Evolutionary conservation across 306 rosid genomes (phyloP), one percentile per base, ranked within the genome.

Genomic region (cucumber (Cucumis sativus)): DNA sequence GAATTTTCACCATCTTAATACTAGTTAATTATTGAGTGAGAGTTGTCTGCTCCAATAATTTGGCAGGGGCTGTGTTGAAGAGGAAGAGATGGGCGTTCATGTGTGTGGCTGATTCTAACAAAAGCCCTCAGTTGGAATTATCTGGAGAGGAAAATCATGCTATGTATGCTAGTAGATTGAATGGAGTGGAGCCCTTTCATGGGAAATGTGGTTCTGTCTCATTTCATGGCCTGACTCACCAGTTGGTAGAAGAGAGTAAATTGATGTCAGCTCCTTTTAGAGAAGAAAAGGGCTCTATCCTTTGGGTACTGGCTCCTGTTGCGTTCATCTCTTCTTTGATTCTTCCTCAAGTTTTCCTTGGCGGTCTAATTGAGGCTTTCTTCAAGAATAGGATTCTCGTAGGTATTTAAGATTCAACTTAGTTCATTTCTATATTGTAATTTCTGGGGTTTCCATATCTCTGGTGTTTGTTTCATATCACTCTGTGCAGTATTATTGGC

Each of bases 121-220:
- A 71, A n/a, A 81, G 86, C 55, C 83, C 77, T 52, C 80, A 84
- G 35, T 84, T 88, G 89, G 92, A 87, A 20, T 77, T 75, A 41
- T 83, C 68, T 39, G 75, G 87, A 11, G 61, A 54, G 21, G 73
- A 77, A 66, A 85, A 40, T 78, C 87, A 81, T 55, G 66, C 66
- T 13, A 80, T 82, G 41, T 51, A 84, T 47, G 86, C 57, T 80
- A 62, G 66, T 80, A 39, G 49, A 41, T 54, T 43, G 72, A 45
- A 85, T 37, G 92, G 79, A 64, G 84, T 64, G 77, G 98, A 95
- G 82, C 93, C 93, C 5, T 88, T 89, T 90, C 91, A 81, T 45
- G 98, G 98, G 59, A 95, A 92, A 86, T 83, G 97, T 3, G 97
- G 98, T 61, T 87, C 92, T 7, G 84, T 95, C 64, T 92, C 98